phyloP scores from a whole-genome alignment of 768 basidiomycete genomes.

The Amanita rimosa region DNA sequence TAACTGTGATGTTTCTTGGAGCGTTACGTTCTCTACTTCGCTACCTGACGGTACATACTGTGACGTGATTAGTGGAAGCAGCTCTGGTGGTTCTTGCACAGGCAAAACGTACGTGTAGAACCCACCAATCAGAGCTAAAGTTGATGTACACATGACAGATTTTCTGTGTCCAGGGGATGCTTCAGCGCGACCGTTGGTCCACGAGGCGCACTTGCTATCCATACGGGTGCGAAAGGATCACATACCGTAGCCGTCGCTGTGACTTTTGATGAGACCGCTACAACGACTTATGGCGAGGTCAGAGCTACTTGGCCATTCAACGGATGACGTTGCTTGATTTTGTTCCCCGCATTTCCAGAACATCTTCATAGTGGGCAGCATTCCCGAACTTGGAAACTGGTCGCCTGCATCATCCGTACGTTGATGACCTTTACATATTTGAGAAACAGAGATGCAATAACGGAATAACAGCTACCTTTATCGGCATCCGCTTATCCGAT shows the following conservation, averaged over 20 bases:
- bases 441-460: background rate
- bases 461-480: slow-evolving; percentile 31
- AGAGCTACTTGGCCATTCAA: slow-evolving; percentile 4
- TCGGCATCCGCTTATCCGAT: slow-evolving; percentile 41
- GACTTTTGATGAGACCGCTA: slow-evolving; percentile 42
- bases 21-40: slow-evolving; percentile 40
- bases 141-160: slow-evolving; percentile 17
- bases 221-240: slow-evolving; percentile 21
- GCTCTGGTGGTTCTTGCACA: slow-evolving; percentile 30
- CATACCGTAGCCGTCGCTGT: slow-evolving; percentile 23
- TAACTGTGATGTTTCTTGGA: slow-evolving; percentile 49
- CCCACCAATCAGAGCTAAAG: background rate
- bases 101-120: slow-evolving; percentile 34
- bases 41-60: slow-evolving; percentile 52
- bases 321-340: background rate
- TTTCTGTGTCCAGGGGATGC: slow-evolving; percentile 36
- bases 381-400: slow-evolving; percentile 46
- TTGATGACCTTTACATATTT: background rate
- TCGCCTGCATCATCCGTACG: slow-evolving; percentile 32
- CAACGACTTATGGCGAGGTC: slow-evolving; percentile 48
- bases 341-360: slow-evolving; percentile 26
- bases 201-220: slow-evolving; percentile 44
- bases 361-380: slow-evolving; percentile 47
- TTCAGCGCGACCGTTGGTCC: slow-evolving; percentile 40
- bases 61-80: slow-evolving; percentile 46